Conservation (phyloP, 306 rosid genomes). For the Corylus heterophylla region DNA sequence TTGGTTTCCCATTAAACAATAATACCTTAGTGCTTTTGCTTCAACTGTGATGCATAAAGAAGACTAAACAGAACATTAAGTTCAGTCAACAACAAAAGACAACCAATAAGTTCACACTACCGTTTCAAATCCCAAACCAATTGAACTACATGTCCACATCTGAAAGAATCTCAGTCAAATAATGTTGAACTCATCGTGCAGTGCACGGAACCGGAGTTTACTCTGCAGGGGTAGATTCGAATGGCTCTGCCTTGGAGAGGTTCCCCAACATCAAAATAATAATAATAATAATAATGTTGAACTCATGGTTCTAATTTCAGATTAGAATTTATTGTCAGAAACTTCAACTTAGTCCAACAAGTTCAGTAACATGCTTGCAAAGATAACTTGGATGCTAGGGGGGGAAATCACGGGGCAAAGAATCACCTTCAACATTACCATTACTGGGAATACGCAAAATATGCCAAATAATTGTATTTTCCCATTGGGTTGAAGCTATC, state of each 20-base stretch:
- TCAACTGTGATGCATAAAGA: neutral
- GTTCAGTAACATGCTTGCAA: slow-evolving; percentile 6
- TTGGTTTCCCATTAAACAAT: neutral
- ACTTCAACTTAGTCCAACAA: neutral
- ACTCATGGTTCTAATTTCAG: neutral
- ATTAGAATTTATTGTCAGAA: neutral
- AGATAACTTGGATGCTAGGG: neutral
- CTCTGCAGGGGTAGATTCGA: no score
- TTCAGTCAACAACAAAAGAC: neutral
- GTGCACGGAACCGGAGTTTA: no score
- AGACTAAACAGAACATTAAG: neutral
- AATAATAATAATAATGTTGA: neutral
- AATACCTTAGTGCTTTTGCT: neutral
- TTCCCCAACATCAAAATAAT: no score
- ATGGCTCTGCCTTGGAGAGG: no score
- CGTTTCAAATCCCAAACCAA: neutral
- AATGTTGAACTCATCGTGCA: neutral
- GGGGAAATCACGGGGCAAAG: slow-evolving; percentile 4
- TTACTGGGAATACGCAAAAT: neutral
- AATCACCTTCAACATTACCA: neutral
- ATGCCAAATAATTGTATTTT: neutral
- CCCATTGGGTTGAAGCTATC: neutral
- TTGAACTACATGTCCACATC: neutral
- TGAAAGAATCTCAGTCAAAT: neutral
- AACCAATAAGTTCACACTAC: neutral